Conservation (phyloP, 2,329 filamentous ascomycete species). For the Pestalotiopsis sp. region DNA sequence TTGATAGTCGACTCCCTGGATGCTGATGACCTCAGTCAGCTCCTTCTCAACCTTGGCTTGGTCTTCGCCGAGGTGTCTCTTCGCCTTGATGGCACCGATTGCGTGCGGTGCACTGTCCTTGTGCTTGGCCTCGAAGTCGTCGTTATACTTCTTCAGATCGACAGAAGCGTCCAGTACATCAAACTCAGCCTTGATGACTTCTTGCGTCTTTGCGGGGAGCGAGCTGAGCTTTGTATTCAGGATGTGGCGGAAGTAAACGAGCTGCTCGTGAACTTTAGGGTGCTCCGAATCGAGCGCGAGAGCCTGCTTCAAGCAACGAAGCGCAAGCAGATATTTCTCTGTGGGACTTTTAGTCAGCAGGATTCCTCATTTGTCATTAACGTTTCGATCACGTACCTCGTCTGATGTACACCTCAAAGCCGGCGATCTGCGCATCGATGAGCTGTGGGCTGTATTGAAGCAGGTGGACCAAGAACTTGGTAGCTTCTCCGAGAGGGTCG, state of each 20-base stretch:
- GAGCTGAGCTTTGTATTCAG: conserved; percentile 59
- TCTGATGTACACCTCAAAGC: conserved; percentile 88
- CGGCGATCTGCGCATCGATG: conserved; percentile 79
- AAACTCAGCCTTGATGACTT: conserved; percentile 72
- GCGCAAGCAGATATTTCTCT: conserved; percentile 87
- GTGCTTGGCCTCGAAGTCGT: conserved; percentile 65
- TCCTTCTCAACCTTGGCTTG: conserved; percentile 62
- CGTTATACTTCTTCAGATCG: conserved; percentile 66
- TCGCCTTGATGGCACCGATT: conserved; percentile 64
- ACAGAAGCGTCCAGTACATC: conserved; percentile 58
- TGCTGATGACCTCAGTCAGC: conserved; percentile 54
- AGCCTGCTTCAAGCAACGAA: conserved; percentile 81
- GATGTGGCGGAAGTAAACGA: conserved; percentile 67
- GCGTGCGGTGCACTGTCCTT: conserved; percentile 63
- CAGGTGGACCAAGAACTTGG: conserved; percentile 82
- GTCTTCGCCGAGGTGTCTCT: conserved; percentile 60
- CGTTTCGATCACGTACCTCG: conserved; percentile 62
- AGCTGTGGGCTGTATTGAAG: conserved; percentile 81
- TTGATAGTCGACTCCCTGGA: conserved; percentile 47
- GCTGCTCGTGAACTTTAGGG: conserved; percentile 75
- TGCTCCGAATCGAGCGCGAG: conserved; percentile 69
- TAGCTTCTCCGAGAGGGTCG: conserved; percentile 81
- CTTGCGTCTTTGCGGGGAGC: conserved; percentile 65
- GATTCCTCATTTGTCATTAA: conserved; percentile 22
- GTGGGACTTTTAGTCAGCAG: conserved; percentile 20